Evolutionary conservation across 2,329 filamentous ascomycete genomes (phyloP), one percentile per base, ranked within the genome.

Genomic region (Ceratocystis cubensis): DNA sequence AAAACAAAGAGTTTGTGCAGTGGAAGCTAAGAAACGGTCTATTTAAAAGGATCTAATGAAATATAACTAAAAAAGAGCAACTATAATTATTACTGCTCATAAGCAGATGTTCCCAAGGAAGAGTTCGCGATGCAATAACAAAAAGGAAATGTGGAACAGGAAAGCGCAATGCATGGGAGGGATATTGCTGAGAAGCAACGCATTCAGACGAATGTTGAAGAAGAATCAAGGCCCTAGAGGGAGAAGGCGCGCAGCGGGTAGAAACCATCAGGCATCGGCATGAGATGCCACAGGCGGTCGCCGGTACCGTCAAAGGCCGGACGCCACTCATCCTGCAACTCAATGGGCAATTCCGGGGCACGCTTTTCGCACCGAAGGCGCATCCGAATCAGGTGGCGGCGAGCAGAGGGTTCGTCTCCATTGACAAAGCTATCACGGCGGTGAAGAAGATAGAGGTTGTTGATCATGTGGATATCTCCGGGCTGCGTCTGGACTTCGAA

Each of bases 391-490:
- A 86, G 74, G 69, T 86, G 83, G 44, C 83, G 78, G 71, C 79
- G 80, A 68, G 81, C 77, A 22, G 71, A 71, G 5, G 75, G 68
- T 3, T 71, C 72, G n/a, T 75, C 72, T n/a, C 81, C 81, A 68
- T 84, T 76, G 66, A 79, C 74, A 68, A 85, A 86, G 25, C 78
- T 80, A 69, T 84, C 82, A 8, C 84, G 81, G 33, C 83, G 79
- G 72, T 87, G 84, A 45, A 87, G 75, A 20, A 87, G 72, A 7
- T 81, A 77, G 62, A 86, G 76, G 73, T 87, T 87, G 77, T 86
- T 86, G 75, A 86, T 81, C 74, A 85, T 85, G 71, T 85, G 82
- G 69, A 87, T 80, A 70, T 86, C 84, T 33, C 83, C 83, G 0
- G 82, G 76, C 69, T 78, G 76, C 0, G 82, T 84, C 68, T 75